phyloP scores from a whole-genome alignment of 2,329 filamentous ascomycete species.

The Verticillium alfalfae region DNA sequence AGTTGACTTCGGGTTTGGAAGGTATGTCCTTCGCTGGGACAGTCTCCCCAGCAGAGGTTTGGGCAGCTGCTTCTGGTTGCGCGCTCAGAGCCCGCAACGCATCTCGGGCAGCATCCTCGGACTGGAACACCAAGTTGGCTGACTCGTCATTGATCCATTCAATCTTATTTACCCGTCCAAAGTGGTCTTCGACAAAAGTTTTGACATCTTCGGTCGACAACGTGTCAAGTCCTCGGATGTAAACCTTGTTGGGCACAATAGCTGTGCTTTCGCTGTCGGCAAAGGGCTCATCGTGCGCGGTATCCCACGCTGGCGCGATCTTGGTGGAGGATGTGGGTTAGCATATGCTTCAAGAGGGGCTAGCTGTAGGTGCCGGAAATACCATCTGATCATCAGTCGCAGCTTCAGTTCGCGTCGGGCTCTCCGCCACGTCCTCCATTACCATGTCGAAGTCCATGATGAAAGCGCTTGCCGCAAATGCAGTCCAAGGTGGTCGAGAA shows the following conservation, averaged over 20 bases:
- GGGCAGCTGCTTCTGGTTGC: slow-evolving; percentile 38
- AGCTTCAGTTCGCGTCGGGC: slow-evolving; percentile 1
- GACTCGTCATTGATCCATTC: slow-evolving; percentile 97
- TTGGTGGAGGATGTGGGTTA: not conserved
- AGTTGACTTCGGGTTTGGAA: slow-evolving; percentile 59
- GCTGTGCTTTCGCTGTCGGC: not conserved
- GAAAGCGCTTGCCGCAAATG: slow-evolving; percentile 1
- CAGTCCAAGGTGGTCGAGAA: not conserved
- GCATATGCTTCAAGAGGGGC: not conserved
- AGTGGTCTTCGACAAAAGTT: slow-evolving; percentile 67
- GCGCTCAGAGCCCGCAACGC: slow-evolving; percentile 49
- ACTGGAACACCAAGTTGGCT: slow-evolving; percentile 75
- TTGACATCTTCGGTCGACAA: slow-evolving; percentile 77
- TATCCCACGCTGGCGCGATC: not conserved
- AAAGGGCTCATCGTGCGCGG: not conserved
- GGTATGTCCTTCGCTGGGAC: slow-evolving; percentile 65
- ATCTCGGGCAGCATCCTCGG: slow-evolving; percentile 43
- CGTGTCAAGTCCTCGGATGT: slow-evolving; percentile 77
- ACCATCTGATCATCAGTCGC: not conserved
- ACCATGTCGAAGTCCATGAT: slow-evolving; percentile 66
- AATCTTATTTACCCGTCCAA: slow-evolving; percentile 53
- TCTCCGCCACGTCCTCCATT: slow-evolving; percentile 58
- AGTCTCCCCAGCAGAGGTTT: slow-evolving; percentile 52
- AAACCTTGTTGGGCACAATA: slow-evolving; percentile 53
- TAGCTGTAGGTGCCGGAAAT: not conserved